These are phyloP conservation scores for Tetrapyrgos nigripes DNA, from an alignment of 1,284 basidiomycete species.

Conservation along the genomic window DNA sequence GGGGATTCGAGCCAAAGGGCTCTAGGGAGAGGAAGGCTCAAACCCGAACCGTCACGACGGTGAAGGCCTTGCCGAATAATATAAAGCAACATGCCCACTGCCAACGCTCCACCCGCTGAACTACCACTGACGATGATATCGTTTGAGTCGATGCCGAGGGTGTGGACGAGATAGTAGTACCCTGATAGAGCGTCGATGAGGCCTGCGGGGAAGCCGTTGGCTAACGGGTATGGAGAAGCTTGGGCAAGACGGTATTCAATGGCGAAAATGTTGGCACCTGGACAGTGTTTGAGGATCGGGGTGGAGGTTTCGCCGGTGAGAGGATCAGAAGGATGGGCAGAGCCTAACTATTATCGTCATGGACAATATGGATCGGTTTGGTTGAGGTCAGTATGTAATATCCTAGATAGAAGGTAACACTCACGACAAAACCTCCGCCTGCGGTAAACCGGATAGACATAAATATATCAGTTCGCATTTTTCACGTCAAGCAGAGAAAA, in stretches of 20 bases:
- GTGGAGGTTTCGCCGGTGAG: background rate
- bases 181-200: conserved; percentile 48
- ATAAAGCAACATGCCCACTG: conserved; percentile 28
- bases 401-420: background rate
- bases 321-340: background rate
- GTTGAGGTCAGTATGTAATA: background rate
- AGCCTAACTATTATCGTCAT: background rate
- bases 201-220: conserved; percentile 46
- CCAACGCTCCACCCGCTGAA: background rate
- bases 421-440: background rate
- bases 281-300: background rate
- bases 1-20: conserved; percentile 47
- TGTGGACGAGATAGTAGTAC: conserved; percentile 44
- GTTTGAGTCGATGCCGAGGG: conserved; percentile 28
- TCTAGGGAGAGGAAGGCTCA: conserved; percentile 34
- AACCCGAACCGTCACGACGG: too few relatives aligned
- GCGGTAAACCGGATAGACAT: too few relatives aligned
- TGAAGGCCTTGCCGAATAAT: conserved; percentile 24
- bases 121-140: conserved; percentile 1
- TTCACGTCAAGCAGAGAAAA: background rate
- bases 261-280: conserved; percentile 4
- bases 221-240: conserved; percentile 18
- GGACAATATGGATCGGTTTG: background rate
- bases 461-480: background rate
- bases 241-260: conserved; percentile 27